A percentile compares a stretch with the other conserved stretches of the same genome.
Conservation (phyloP, 2,329 filamentous ascomycete genomes). For the Kalaharituber pfeilii region DNA sequence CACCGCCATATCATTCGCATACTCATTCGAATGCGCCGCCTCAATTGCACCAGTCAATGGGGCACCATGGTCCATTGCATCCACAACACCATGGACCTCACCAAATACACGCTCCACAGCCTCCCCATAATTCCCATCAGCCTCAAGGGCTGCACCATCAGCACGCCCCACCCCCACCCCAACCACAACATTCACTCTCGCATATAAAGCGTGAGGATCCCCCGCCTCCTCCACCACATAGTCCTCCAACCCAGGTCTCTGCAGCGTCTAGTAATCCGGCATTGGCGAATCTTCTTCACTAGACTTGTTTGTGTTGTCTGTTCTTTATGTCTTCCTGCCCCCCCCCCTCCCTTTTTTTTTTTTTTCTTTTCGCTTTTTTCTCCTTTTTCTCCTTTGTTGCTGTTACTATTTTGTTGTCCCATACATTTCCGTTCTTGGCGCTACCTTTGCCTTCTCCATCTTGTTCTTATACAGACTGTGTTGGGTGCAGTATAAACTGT, state of each 20-base stretch:
- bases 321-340: too few species aligned
- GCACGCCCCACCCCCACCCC: slow-evolving; percentile 1
- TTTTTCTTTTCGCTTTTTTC: too few species aligned
- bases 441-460: too few species aligned
- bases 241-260: slow-evolving; percentile 7
- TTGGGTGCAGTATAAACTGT: too few species aligned
- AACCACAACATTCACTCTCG: slow-evolving; percentile 9
- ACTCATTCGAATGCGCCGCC: neutral
- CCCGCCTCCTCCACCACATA: neutral
- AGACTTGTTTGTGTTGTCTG: slow-evolving; percentile 8
- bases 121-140: neutral
- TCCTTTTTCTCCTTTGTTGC: slow-evolving; percentile 1
- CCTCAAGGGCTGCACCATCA: slow-evolving; percentile 7
- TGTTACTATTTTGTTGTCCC: slow-evolving; percentile 14
- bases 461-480: too few species aligned
- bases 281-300: slow-evolving; percentile 23
- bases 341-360: too few species aligned
- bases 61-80: slow-evolving; percentile 1
- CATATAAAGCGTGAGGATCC: slow-evolving; percentile 1
- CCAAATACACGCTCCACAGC: neutral
- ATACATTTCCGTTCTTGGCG: too few species aligned
- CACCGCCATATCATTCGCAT: neutral
- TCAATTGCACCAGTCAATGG: neutral
- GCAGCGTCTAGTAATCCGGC: slow-evolving; percentile 22
- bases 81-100: neutral